phyloP scores from a whole-genome alignment of 1,284 basidiomycete species.

The Malassezia arunalokei region DNA sequence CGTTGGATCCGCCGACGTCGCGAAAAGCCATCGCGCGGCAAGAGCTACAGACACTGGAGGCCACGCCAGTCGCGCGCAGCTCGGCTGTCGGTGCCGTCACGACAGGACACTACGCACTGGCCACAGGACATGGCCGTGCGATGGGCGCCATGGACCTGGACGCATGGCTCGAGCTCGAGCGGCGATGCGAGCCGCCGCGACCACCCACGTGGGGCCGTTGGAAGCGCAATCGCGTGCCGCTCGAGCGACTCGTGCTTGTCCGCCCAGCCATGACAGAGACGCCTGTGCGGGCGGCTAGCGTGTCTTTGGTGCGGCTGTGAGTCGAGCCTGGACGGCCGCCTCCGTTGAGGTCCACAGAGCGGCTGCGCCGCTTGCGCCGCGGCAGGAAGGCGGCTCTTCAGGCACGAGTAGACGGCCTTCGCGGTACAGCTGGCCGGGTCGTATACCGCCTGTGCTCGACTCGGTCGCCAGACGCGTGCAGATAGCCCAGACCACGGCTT shows the following conservation, averaged over 20 bases:
- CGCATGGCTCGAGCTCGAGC: constrained; percentile 17
- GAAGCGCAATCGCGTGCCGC: constrained; percentile 12
- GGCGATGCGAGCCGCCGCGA: not conserved
- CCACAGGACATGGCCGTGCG: constrained; percentile 20
- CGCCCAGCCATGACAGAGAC: not conserved
- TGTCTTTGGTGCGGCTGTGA: not conserved
- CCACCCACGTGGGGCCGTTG: constrained; percentile 3
- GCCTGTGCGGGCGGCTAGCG: constrained; percentile 7
- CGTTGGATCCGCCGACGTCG: constrained; percentile 13
- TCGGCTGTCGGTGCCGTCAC: constrained; percentile 24
- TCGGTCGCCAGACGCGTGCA: constrained; percentile 17
- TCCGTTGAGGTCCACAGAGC: constrained; percentile 11
- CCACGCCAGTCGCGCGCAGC: constrained; percentile 8
- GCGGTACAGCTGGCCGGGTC: constrained; percentile 9
- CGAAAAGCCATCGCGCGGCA: constrained; percentile 5
- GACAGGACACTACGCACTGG: constrained; percentile 30
- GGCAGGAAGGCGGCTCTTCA: not conserved
- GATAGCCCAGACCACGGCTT: constrained; percentile 24
- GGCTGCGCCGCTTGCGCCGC: not conserved
- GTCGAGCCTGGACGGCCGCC: not conserved
- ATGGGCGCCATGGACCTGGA: constrained; percentile 13
- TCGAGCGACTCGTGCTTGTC: constrained; percentile 12
- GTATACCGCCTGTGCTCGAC: not conserved
- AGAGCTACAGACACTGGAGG: constrained; percentile 15
- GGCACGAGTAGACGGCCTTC: constrained; percentile 6